Conservation (phyloP, 768 basidiomycete genomes). For the Chalciporus pseudorubinellus region DNA sequence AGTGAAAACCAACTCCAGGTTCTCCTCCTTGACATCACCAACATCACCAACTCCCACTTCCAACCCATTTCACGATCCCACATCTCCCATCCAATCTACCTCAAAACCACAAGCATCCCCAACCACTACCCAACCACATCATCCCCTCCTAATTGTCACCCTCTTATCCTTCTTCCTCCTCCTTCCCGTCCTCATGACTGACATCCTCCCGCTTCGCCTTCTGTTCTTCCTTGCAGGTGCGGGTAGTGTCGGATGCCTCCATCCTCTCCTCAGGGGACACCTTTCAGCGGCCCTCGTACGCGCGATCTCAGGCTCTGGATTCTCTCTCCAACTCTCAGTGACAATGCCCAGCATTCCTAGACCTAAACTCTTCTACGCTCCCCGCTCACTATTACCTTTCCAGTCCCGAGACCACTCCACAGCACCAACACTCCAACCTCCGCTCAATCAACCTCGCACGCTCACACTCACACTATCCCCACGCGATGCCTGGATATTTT, state of each 20-base stretch:
- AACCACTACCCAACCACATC: conserved; percentile 19
- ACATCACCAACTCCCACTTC: background rate
- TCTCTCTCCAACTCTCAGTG: conserved; percentile 16
- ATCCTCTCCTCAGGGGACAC: background rate
- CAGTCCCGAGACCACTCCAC: background rate
- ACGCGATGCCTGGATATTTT: conserved; percentile 31
- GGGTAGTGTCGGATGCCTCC: conserved; percentile 7
- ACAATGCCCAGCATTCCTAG: conserved; percentile 6
- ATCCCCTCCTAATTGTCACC: conserved; percentile 35
- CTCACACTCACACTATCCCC: conserved; percentile 13
- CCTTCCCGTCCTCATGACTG: conserved; percentile 38
- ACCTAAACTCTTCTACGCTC: background rate
- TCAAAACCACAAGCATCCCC: background rate
- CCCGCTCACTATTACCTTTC: background rate
- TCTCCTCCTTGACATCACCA: conserved; percentile 9
- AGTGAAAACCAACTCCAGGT: conserved; percentile 43
- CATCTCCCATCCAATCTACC: conserved; percentile 11
- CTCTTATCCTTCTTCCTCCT: conserved; percentile 43
- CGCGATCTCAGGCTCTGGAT: conserved; percentile 13
- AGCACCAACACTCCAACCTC: background rate
- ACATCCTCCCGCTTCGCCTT: conserved; percentile 47
- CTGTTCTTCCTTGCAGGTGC: conserved; percentile 37
- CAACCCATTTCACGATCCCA: conserved; percentile 14
- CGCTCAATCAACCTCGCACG: background rate
- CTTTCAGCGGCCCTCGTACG: background rate